Conservation (phyloP, 169 alveolate species). For the Eimeria falciformis region DNA sequence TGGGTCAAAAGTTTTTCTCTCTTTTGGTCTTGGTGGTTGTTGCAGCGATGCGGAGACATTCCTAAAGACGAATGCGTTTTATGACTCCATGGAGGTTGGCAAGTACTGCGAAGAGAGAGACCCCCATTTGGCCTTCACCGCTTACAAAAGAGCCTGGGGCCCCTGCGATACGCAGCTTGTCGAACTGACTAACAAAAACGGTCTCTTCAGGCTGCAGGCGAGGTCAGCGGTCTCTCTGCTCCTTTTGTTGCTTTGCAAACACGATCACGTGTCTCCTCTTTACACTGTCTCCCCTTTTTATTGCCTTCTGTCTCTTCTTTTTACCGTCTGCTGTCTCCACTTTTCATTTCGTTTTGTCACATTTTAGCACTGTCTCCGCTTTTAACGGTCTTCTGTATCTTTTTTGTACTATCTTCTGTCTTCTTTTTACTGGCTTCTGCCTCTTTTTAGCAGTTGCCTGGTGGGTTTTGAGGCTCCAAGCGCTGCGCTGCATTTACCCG, state of each 20-base stretch:
- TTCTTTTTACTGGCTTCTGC: not conserved
- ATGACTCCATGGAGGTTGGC: conserved; percentile 98
- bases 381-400: too few relatives aligned
- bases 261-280: too few relatives aligned
- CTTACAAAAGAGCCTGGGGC: conserved; percentile 99
- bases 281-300: not conserved
- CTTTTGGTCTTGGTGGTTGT: not conserved
- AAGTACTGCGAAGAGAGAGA: conserved; percentile 99
- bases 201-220: conserved; percentile 97
- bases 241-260: not conserved
- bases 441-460: not conserved
- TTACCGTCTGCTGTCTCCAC: not conserved
- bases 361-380: not conserved
- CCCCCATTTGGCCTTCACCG: conserved; percentile 99
- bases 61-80: conserved; percentile 96
- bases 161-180: conserved; percentile 98
- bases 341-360: not conserved
- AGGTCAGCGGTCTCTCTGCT: conserved; percentile 69
- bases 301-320: not conserved
- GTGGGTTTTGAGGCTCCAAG: not conserved
- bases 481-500: not conserved
- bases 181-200: conserved; percentile 96
- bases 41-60: conserved; percentile 83
- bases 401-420: not conserved
- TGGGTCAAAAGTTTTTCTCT: not conserved